Conservation (phyloP, 768 basidiomycete species). For the Tulasnella calospora region DNA sequence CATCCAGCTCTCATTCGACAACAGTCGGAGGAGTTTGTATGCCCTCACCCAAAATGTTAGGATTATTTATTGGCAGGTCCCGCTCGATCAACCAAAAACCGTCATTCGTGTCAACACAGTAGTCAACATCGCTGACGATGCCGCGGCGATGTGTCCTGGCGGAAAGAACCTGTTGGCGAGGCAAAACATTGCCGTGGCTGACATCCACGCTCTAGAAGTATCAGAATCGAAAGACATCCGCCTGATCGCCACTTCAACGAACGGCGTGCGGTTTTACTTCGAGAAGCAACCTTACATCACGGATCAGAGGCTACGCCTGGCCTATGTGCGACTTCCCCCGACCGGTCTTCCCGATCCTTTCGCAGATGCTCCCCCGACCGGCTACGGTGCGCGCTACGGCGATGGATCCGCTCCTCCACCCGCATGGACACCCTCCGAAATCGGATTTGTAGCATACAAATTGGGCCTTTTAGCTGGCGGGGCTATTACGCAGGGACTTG, state of each 20-base stretch:
- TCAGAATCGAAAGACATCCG: constrained; percentile 67
- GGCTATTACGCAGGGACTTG: constrained; percentile 51
- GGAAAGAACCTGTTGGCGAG: constrained; percentile 66
- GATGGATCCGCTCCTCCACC: constrained; percentile 40
- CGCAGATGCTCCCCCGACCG: constrained; percentile 20
- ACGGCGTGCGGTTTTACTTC: constrained; percentile 83
- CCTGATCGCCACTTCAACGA: constrained; percentile 74
- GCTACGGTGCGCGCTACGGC: not conserved
- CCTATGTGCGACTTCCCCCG: constrained; percentile 57
- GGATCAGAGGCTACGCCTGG: constrained; percentile 52
- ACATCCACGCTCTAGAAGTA: constrained; percentile 62
- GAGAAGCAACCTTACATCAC: constrained; percentile 33
- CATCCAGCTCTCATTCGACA: constrained; percentile 60
- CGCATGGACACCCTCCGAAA: not conserved
- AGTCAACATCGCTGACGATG: constrained; percentile 66
- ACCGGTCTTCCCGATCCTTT: constrained; percentile 29
- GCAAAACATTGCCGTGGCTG: constrained; percentile 58
- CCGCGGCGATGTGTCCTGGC: constrained; percentile 76
- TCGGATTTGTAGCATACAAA: constrained; percentile 19
- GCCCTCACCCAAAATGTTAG: constrained; percentile 62
- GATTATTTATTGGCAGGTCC: constrained; percentile 58
- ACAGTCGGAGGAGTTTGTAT: constrained; percentile 67
- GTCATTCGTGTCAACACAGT: constrained; percentile 70
- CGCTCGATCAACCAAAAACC: constrained; percentile 47
- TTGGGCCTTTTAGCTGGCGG: constrained; percentile 7